phyloP scores from a whole-genome alignment of 768 basidiomycete species.

The Mycena polygramma region DNA sequence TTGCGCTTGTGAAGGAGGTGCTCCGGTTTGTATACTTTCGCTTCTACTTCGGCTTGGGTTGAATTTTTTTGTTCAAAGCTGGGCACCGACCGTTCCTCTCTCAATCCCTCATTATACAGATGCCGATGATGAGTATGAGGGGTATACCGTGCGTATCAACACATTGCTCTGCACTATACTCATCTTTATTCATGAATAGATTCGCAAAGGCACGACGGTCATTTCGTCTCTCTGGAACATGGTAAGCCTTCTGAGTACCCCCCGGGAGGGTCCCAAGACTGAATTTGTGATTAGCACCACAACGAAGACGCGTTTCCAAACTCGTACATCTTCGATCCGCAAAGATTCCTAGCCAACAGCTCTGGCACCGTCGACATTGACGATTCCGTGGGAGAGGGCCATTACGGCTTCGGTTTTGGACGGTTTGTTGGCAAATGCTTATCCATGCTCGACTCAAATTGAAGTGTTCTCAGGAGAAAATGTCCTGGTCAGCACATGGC shows the following conservation, averaged over 20 bases:
- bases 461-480: background rate
- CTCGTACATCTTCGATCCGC: constrained; percentile 14
- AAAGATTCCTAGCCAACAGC: background rate
- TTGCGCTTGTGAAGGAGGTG: constrained; percentile 18
- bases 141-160: background rate
- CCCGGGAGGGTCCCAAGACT: background rate
- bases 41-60: background rate
- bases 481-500: constrained; percentile 16
- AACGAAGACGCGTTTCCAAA: constrained; percentile 7
- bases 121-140: constrained; percentile 9
- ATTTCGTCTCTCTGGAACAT: constrained; percentile 17
- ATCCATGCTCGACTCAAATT: no score
- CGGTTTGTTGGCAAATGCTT: constrained; percentile 8
- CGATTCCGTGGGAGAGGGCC: background rate
- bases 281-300: background rate
- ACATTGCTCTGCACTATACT: background rate
- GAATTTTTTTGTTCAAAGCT: constrained; percentile 1
- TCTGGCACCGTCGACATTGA: background rate
- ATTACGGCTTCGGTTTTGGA: constrained; percentile 23
- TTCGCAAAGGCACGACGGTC: constrained; percentile 14
- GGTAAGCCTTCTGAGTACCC: background rate
- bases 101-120: constrained; percentile 7
- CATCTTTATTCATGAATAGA: background rate
- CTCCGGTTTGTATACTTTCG: background rate
- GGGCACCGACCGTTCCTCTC: background rate